phyloP scores from a whole-genome alignment of 2,329 filamentous ascomycete species.

The Talaromyces pinophilus region DNA sequence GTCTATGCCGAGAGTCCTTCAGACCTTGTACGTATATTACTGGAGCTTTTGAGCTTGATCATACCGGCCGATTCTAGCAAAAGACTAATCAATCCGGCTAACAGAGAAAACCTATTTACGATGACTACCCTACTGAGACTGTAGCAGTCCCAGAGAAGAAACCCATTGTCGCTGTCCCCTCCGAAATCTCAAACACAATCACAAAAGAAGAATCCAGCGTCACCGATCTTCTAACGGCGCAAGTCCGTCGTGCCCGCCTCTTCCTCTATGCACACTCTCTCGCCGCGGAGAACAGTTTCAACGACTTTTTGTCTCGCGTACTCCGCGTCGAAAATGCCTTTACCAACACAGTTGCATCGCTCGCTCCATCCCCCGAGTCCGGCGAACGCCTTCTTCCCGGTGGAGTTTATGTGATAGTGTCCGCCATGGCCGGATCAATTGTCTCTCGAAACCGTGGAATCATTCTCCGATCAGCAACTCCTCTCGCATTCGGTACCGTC shows the following conservation, averaged over 20 bases:
- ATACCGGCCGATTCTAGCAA: not conserved
- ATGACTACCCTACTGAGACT: constrained; percentile 39
- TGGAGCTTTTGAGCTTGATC: not conserved
- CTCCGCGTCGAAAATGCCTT: constrained; percentile 87
- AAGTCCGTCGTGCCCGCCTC: constrained; percentile 78
- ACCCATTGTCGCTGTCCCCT: constrained; percentile 25
- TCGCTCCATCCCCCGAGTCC: constrained; percentile 81
- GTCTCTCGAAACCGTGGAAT: constrained; percentile 84
- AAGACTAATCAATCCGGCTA: constrained; percentile 22
- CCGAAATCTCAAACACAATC: constrained; percentile 26
- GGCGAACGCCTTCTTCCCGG: constrained; percentile 90
- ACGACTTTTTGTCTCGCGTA: constrained; percentile 74
- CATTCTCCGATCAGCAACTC: constrained; percentile 73
- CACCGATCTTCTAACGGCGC: constrained; percentile 81
- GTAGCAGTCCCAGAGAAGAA: constrained; percentile 31
- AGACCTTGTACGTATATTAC: constrained; percentile 34
- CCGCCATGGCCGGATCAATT: constrained; percentile 93
- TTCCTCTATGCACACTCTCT: constrained; percentile 76
- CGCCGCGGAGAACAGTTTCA: constrained; percentile 76
- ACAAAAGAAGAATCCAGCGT: constrained; percentile 63
- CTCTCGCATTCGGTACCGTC: constrained; percentile 75
- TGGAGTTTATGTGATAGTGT: constrained; percentile 86
- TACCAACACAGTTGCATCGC: constrained; percentile 81
- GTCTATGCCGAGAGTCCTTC: constrained; percentile 47
- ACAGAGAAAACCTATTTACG: constrained; percentile 49